phyloP scores from a whole-genome alignment of 2,329 filamentous ascomycete genomes.

The Fusarium acutatum region DNA sequence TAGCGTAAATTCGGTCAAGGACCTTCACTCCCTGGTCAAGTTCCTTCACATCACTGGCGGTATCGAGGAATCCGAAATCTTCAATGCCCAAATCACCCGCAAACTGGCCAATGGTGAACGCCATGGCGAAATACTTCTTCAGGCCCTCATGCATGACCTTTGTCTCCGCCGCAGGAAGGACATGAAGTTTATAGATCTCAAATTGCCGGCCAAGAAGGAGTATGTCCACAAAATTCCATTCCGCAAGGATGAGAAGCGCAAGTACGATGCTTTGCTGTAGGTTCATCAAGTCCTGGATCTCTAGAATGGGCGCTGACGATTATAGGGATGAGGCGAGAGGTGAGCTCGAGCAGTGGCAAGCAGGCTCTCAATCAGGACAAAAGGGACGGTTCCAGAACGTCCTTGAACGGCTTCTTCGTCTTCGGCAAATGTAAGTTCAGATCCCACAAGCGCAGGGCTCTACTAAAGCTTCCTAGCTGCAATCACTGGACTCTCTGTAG shows the following conservation, averaged over 20 bases:
- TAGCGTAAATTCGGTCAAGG: slow-evolving; percentile 79
- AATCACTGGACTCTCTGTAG: slow-evolving; percentile 89
- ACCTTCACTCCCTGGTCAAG: slow-evolving; percentile 81
- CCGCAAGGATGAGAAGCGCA: slow-evolving; percentile 75
- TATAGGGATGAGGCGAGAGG: slow-evolving; percentile 76
- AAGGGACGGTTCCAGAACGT: slow-evolving; percentile 74
- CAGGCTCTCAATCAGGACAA: slow-evolving; percentile 51
- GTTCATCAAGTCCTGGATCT: slow-evolving; percentile 39
- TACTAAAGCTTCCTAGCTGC: slow-evolving; percentile 59
- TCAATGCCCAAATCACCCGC: slow-evolving; percentile 70
- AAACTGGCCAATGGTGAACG: slow-evolving; percentile 68
- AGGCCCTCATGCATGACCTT: slow-evolving; percentile 80
- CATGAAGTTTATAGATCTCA: slow-evolving; percentile 87
- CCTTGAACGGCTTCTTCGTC: slow-evolving; percentile 81
- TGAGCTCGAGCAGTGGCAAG: slow-evolving; percentile 68
- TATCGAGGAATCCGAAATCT: slow-evolving; percentile 75
- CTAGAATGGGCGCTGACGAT: not conserved
- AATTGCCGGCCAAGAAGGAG: slow-evolving; percentile 79
- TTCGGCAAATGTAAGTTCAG: slow-evolving; percentile 72
- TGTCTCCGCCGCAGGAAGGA: slow-evolving; percentile 86
- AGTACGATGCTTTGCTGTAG: slow-evolving; percentile 78
- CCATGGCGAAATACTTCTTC: slow-evolving; percentile 70
- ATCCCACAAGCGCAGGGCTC: no score
- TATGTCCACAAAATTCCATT: slow-evolving; percentile 81
- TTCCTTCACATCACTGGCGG: slow-evolving; percentile 82